Conservation (phyloP, 2,329 filamentous ascomycete genomes). For the Claviceps maximensis region DNA sequence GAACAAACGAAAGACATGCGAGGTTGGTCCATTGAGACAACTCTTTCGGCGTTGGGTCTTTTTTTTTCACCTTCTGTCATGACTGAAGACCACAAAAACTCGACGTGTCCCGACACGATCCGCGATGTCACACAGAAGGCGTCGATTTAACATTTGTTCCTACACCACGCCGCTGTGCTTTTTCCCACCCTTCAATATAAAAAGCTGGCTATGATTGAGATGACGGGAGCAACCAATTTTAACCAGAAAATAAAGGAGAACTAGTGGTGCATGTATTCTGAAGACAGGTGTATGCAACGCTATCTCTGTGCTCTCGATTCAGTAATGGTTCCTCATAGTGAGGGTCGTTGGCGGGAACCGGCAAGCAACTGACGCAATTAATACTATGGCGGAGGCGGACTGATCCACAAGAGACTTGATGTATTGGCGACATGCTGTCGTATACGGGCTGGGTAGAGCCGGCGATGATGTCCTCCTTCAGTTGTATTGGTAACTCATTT, state of each 20-base stretch:
- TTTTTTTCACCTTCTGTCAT: slow-evolving; percentile 11
- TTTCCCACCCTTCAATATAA: slow-evolving; percentile 13
- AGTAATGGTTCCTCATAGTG: slow-evolving; percentile 1
- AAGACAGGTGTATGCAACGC: slow-evolving; percentile 2
- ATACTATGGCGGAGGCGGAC: slow-evolving; percentile 6
- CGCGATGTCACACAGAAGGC: slow-evolving; percentile 19
- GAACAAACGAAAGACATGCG: slow-evolving; percentile 18
- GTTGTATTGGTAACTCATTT: slow-evolving; percentile 16
- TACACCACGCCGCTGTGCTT: slow-evolving; percentile 16
- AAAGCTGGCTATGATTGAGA: slow-evolving; percentile 17
- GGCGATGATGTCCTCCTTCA: slow-evolving; percentile 8
- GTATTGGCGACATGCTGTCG: slow-evolving; percentile 11
- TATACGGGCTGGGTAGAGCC: slow-evolving; percentile 4
- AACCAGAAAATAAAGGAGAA: slow-evolving; percentile 6
- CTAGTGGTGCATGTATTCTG: slow-evolving; percentile 5
- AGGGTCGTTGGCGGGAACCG: slow-evolving; percentile 4
- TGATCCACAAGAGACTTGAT: slow-evolving; percentile 4
- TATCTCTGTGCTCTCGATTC: slow-evolving; percentile 2
- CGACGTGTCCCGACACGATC: slow-evolving; percentile 21
- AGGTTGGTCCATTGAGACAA: slow-evolving; percentile 26
- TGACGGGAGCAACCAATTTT: slow-evolving; percentile 17
- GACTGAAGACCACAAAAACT: slow-evolving; percentile 29
- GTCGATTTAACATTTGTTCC: slow-evolving; percentile 18
- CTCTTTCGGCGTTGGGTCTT: slow-evolving; percentile 35
- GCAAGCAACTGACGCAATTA: slow-evolving; percentile 8